Evolutionary conservation across 208 protist genomes (phyloP).

Genomic region (Phytomonas francai): DNA sequence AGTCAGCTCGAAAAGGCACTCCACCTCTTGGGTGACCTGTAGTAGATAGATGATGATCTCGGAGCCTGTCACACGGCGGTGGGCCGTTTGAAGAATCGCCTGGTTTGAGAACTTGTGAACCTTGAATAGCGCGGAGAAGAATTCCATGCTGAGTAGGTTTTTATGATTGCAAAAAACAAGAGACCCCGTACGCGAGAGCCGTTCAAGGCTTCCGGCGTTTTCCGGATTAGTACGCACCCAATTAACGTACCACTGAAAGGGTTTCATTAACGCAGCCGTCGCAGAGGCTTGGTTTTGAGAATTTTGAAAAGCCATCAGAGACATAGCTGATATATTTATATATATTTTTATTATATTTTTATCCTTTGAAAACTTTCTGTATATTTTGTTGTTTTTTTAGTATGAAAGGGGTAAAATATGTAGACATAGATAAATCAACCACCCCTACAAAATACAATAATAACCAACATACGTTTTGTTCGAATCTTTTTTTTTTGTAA

Average conservation of each 20-base stretch:
- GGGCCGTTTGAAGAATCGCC: slow-evolving; percentile 30
- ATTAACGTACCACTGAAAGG: slow-evolving; percentile 36
- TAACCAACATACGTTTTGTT: neutral
- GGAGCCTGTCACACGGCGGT: slow-evolving; percentile 21
- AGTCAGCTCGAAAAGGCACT: slow-evolving; percentile 55
- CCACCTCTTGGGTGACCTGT: slow-evolving; percentile 30
- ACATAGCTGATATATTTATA: neutral
- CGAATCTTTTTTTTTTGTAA: neutral
- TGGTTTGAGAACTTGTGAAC: slow-evolving; percentile 54
- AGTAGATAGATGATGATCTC: slow-evolving; percentile 36
- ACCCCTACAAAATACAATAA: neutral
- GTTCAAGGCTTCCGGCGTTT: slow-evolving; percentile 52
- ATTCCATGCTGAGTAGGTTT: slow-evolving; percentile 61
- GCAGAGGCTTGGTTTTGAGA: neutral
- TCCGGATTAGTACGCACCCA: slow-evolving; percentile 75
- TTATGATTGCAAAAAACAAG: slow-evolving; percentile 50
- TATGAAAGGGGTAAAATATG: neutral
- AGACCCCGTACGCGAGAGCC: slow-evolving; percentile 48
- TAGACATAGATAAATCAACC: neutral
- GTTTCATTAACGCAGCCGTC: slow-evolving; percentile 2
- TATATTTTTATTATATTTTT: neutral
- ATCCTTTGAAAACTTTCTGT: neutral
- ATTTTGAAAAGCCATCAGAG: neutral
- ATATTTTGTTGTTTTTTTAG: neutral
- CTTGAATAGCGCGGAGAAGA: slow-evolving; percentile 43